These are phyloP conservation scores for Backusella macrospora DNA, from an alignment of 192 early-diverging fungal species.

Conservation along the genomic window DNA sequence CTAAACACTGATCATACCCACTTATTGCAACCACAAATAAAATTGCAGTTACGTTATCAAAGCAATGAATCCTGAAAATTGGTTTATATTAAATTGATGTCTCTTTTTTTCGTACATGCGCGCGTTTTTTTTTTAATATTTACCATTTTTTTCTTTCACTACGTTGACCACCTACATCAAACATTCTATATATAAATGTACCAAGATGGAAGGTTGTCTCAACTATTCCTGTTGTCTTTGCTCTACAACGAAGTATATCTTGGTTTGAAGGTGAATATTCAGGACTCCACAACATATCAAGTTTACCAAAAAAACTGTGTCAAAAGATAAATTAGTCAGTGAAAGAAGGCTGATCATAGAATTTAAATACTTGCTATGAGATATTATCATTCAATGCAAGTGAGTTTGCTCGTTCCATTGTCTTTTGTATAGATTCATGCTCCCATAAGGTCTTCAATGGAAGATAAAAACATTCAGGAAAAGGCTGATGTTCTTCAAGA, in stretches of 20 bases:
- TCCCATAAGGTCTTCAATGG: slow-evolving; percentile 55
- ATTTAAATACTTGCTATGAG: slow-evolving; percentile 45
- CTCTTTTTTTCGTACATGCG: background rate
- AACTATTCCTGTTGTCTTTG: slow-evolving; percentile 67
- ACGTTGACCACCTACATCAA: slow-evolving; percentile 97
- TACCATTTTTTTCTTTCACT: slow-evolving; percentile 97
- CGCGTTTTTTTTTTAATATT: background rate
- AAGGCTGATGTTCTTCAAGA: slow-evolving; percentile 41
- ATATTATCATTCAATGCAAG: slow-evolving; percentile 58
- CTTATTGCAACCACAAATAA: slow-evolving; percentile 62
- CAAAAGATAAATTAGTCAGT: background rate
- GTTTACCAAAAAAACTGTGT: slow-evolving; percentile 52
- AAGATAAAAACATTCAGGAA: slow-evolving; percentile 43
- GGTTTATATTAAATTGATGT: background rate
- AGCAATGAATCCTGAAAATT: slow-evolving; percentile 44
- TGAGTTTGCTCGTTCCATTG: slow-evolving; percentile 44
- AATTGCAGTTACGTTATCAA: slow-evolving; percentile 60
- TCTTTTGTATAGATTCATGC: slow-evolving; percentile 46
- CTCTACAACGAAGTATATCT: slow-evolving; percentile 62
- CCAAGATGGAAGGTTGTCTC: slow-evolving; percentile 61
- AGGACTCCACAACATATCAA: slow-evolving; percentile 50
- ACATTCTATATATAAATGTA: slow-evolving; percentile 74
- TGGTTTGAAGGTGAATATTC: slow-evolving; percentile 58
- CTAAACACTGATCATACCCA: slow-evolving; percentile 61
- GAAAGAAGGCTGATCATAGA: background rate